A percentile compares a stretch with the other conserved stretches of the same genome.
phyloP scores from a whole-genome alignment of 441 rosid species.

The Gossypium schwendimanii region DNA sequence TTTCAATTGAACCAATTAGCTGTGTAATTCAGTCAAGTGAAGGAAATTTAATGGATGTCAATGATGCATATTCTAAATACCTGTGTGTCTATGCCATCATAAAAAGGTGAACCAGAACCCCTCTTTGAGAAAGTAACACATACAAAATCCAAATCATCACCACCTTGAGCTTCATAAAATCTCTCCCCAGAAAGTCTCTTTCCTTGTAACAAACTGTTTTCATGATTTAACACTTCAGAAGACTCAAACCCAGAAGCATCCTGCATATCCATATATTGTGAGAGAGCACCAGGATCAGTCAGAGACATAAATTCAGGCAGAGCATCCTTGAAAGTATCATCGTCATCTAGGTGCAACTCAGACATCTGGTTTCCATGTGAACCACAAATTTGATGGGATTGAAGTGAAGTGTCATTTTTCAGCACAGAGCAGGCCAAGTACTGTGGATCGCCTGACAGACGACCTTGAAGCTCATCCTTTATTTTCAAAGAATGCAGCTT shows the following conservation, averaged over 20 bases:
- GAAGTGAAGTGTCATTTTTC: slow-evolving; percentile 46
- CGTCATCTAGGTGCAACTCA: slow-evolving; percentile 55
- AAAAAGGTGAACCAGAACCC: slow-evolving; percentile 75
- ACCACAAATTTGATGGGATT: slow-evolving; percentile 31
- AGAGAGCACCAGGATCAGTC: slow-evolving; percentile 47
- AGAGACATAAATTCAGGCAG: slow-evolving; percentile 75
- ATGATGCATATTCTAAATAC: slow-evolving; percentile 34
- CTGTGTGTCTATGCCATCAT: slow-evolving; percentile 91
- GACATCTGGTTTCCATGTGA: slow-evolving; percentile 37
- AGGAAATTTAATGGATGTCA: slow-evolving; percentile 12
- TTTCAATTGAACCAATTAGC: slow-evolving; percentile 28
- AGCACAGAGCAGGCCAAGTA: slow-evolving; percentile 82
- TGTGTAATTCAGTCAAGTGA: slow-evolving; percentile 14
- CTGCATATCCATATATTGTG: slow-evolving; percentile 40
- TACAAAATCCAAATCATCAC: slow-evolving; percentile 73
- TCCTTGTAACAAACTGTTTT: slow-evolving; percentile 47
- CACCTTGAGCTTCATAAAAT: slow-evolving; percentile 85
- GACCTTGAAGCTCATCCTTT: slow-evolving; percentile 88
- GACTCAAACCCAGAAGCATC: slow-evolving; percentile 45
- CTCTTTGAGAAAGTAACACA: slow-evolving; percentile 71
- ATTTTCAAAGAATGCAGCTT: slow-evolving; percentile 91
- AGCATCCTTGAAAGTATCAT: slow-evolving; percentile 86
- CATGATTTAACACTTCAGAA: slow-evolving; percentile 42
- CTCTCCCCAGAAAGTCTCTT: slow-evolving; percentile 56
- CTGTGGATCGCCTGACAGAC: slow-evolving; percentile 44